These are phyloP conservation scores for Xerocomus brunneocitrinus DNA, from an alignment of 768 basidiomycete genomes.

Conservation along the genomic window DNA sequence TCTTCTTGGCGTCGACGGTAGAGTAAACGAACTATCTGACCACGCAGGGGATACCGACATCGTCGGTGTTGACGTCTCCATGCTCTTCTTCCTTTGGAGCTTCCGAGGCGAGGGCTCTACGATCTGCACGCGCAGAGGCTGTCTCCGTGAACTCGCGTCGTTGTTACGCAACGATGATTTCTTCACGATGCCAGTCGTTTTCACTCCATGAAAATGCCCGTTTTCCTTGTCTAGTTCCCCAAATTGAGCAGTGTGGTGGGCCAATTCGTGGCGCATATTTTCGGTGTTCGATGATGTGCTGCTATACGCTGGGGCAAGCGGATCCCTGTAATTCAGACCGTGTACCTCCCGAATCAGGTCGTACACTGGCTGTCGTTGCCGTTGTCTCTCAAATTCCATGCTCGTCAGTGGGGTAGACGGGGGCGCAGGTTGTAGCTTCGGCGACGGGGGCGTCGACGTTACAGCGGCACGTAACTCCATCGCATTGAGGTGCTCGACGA, in stretches of 20 bases:
- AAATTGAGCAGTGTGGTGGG: constrained; percentile 9
- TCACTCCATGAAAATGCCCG: constrained; percentile 1
- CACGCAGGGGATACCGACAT: constrained; percentile 36
- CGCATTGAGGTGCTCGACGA: constrained; percentile 72
- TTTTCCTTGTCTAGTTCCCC: constrained; percentile 61
- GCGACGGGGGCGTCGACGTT: constrained; percentile 13
- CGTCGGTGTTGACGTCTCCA: constrained; percentile 15
- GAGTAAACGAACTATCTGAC: constrained; percentile 43
- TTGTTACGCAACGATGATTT: constrained; percentile 44
- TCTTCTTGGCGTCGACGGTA: constrained; percentile 46
- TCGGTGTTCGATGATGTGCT: constrained; percentile 9
- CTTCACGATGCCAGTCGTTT: constrained; percentile 26
- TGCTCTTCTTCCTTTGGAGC: constrained; percentile 29
- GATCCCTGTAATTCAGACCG: constrained; percentile 32
- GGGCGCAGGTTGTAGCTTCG: constrained; percentile 9
- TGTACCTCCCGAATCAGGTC: background rate
- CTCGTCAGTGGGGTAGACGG: constrained; percentile 12
- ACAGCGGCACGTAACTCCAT: constrained; percentile 54
- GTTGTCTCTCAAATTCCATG: constrained; percentile 20
- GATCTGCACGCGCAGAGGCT: constrained; percentile 44
- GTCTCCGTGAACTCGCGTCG: constrained; percentile 13
- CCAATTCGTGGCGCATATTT: background rate
- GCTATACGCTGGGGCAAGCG: constrained; percentile 24
- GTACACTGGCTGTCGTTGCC: constrained; percentile 4
- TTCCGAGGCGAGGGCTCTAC: constrained; percentile 44